Conservation (phyloP, 1,139 yeast species). For the Kodamaea ohmeri region DNA sequence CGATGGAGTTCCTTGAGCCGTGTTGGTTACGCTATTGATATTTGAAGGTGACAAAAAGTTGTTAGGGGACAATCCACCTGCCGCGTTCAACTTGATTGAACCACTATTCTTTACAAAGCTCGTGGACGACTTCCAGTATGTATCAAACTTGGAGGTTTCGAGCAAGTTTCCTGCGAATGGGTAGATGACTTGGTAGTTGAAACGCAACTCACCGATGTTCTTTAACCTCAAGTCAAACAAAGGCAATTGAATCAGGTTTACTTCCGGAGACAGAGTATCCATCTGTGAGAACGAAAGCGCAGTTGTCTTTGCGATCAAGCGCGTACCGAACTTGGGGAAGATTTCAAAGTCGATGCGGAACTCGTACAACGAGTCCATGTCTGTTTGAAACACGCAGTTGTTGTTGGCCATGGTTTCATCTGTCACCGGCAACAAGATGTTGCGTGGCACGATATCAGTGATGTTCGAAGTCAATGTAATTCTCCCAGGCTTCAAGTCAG, state of each 20-base stretch:
- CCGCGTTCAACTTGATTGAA: constrained; percentile 34
- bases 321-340: constrained; percentile 91
- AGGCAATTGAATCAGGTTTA: constrained; percentile 60
- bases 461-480: constrained; percentile 72
- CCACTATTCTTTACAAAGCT: constrained; percentile 36
- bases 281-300: constrained; percentile 58
- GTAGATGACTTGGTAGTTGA: constrained; percentile 78
- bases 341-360: constrained; percentile 87
- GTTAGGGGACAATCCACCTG: constrained; percentile 45
- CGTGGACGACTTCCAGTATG: constrained; percentile 92
- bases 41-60: constrained; percentile 35
- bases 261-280: constrained; percentile 45
- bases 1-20: not conserved
- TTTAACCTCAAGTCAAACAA: constrained; percentile 78
- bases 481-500: constrained; percentile 50
- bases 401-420: constrained; percentile 55
- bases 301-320: constrained; percentile 84
- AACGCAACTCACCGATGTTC: constrained; percentile 76
- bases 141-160: constrained; percentile 90
- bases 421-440: constrained; percentile 72
- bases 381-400: constrained; percentile 82
- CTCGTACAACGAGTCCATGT: constrained; percentile 59
- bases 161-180: constrained; percentile 87
- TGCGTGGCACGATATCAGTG: constrained; percentile 80
- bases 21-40: too few relatives aligned